Base-by-base conservation (phyloP, 495 filamentous ascomycete species). In the Aspergillus coremiiformis region DNA sequence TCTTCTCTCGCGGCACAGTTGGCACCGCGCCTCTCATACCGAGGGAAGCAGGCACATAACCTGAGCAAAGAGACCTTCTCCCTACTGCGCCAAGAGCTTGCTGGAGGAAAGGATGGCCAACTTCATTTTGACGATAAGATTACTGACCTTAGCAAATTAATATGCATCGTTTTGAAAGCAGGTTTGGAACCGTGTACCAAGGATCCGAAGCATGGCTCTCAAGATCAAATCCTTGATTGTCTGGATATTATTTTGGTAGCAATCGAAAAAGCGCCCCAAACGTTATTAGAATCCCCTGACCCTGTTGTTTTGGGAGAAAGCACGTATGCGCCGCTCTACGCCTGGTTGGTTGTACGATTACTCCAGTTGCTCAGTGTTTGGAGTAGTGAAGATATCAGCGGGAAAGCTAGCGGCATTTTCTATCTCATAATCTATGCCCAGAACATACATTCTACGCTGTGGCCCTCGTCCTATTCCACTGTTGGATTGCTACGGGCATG, bases 121-220 rank as follows among this genome's bases (percentile, higher is more conserved):
- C 55, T 57, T 33, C 72, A 52, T 62, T 74, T 75, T 5, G 80
- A 84, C 52, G 82, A 87, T 47, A 82, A 84, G 53, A 66, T 87
- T 44, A 77, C 82, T 7, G 80, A 90, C 63, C 89, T 92, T 55
- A 83, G 87, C 63, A 84, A 87, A 67, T 76, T 97, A 21, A 84
- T 97, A 29, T 84, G 83, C 56, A 85, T 95, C 53, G 84, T 94
- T 56, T 77, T 87, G 44, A 82, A 87, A 59, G 88, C 89, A 39
- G 86, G 91, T 19, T 67, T 98, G 2, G 87, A 87, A 49, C 73
- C 73, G 30, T 74, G 84, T 33, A 55, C 65, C 19, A 71, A 74
- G 53, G 75, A 85, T 56, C 79, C 86, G 17, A 86, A 87, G 58
- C 71, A 55, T 17, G 66, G 66, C 41, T 52, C 86, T 32, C 66